Percentiles rank a stretch among this genome's conserved stretches.
These are phyloP conservation scores for Aspergillus sp. DNA, from an alignment of 2,329 filamentous ascomycete species.

Conservation along the genomic window DNA sequence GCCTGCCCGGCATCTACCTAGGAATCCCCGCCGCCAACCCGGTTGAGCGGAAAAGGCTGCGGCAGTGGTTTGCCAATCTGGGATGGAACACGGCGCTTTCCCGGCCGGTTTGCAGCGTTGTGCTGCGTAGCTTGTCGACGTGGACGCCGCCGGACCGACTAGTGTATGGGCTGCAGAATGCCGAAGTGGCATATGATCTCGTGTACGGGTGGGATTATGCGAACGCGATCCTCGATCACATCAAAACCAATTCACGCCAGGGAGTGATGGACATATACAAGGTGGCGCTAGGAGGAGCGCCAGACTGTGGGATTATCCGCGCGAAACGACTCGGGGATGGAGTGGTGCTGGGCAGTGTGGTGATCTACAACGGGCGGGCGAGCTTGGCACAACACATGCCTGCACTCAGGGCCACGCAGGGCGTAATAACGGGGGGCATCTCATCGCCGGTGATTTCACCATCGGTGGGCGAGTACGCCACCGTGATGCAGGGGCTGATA, in stretches of 20 bases:
- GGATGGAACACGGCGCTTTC: slow-evolving; percentile 76
- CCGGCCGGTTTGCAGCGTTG: slow-evolving; percentile 64
- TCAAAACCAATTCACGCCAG: slow-evolving; percentile 68
- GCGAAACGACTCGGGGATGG: slow-evolving; percentile 67
- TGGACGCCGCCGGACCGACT: slow-evolving; percentile 77
- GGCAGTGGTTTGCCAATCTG: slow-evolving; percentile 82
- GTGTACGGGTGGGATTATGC: slow-evolving; percentile 76
- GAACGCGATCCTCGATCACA: slow-evolving; percentile 68
- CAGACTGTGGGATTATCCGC: slow-evolving; percentile 74
- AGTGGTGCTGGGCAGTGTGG: slow-evolving; percentile 69
- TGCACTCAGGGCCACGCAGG: slow-evolving; percentile 52
- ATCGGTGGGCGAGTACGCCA: slow-evolving; percentile 62
- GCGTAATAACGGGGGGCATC: slow-evolving; percentile 64
- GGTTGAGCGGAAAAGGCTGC: slow-evolving; percentile 55
- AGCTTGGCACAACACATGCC: slow-evolving; percentile 66
- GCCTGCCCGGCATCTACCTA: slow-evolving; percentile 78
- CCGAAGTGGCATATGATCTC: slow-evolving; percentile 74
- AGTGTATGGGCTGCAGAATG: slow-evolving; percentile 65
- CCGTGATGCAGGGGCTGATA: slow-evolving; percentile 71
- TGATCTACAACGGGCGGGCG: slow-evolving; percentile 70
- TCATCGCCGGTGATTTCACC: slow-evolving; percentile 73
- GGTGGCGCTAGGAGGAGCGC: slow-evolving; percentile 65
- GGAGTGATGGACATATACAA: slow-evolving; percentile 77
- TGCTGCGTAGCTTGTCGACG: slow-evolving; percentile 64
- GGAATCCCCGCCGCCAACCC: slow-evolving; percentile 70